Evolutionary conservation across 2,329 filamentous ascomycete species (phyloP), one percentile per base, ranked within the genome.

Genomic region (Aspergillus sp.): DNA sequence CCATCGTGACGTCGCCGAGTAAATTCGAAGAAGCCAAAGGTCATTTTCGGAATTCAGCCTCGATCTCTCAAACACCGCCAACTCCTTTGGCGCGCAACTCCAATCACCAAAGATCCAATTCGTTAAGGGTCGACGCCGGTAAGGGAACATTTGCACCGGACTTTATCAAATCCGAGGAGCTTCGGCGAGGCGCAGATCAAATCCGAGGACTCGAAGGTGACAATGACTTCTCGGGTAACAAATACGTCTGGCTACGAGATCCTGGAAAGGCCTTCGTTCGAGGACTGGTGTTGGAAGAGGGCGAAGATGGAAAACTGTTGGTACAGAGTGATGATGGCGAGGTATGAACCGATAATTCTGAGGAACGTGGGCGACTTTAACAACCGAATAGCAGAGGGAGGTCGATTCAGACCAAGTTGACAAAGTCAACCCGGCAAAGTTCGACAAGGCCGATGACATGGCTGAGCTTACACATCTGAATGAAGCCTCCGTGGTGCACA

Each of bases 371-470:
- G 22, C 18, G 16, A 11, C 24, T 50, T 52, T 55, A 36, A 76
- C 65, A 49, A 18, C 42, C 45, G 24, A 49, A 57, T 52, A 95
- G 87, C 92, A 96, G 86, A 89, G 92, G 67, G 90, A 96, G 72
- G 89, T 95, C 54, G 89, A 94, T 66, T 80, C 85, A 54, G 93
- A 98, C 69, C 90, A 87, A 69, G 92, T 97, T 67, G 96, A 99
- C 82, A 98, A 97, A 78, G 96, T 99, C 81, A 99, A 99, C 78
- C 95, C 95, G 51, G 94, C 94, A 71, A 99, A 99, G 75, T 99
- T 99, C 79, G 95, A 99, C 84, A 99, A 97, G 78, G 94, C 94
- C 65, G 92, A 96, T 79, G 96, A 99, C 77, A 99, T 99, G 95
- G 95, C 96, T 24, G 95, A 99, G 76, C 84, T 99, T 71, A 99